Conservation (phyloP, 2,329 filamentous ascomycete species). For the Alternaria sp. region DNA sequence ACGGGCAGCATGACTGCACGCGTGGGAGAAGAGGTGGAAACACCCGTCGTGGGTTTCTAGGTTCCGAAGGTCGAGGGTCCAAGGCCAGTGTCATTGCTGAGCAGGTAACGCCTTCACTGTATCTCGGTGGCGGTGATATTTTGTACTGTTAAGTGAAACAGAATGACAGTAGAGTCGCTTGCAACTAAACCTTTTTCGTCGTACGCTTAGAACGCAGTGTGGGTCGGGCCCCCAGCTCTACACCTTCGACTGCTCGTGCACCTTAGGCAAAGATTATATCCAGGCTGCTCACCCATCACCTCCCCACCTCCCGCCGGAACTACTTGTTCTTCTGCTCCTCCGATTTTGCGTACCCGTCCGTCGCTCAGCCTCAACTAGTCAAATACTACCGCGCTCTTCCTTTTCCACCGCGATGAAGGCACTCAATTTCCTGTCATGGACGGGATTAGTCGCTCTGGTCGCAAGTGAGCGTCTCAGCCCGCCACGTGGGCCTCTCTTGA, state of each 20-base stretch:
- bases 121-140: neutral
- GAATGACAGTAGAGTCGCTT: neutral
- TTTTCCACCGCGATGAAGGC: neutral
- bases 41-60: constrained; percentile 4
- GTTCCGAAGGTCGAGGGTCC: neutral
- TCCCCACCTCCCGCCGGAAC: neutral
- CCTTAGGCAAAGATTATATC: neutral
- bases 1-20: neutral
- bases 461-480: neutral
- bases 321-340: neutral
- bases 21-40: neutral
- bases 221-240: neutral
- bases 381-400: neutral
- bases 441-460: neutral
- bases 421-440: neutral
- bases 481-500: neutral
- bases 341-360: neutral
- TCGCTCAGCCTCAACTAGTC: neutral
- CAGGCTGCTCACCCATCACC: neutral
- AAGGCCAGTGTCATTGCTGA: neutral
- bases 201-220: neutral
- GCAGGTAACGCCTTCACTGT: neutral
- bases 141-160: neutral
- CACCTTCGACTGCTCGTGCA: neutral
- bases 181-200: neutral